phyloP scores from a whole-genome alignment of 2,329 filamentous ascomycete genomes.

The Talaromyces piceae region DNA sequence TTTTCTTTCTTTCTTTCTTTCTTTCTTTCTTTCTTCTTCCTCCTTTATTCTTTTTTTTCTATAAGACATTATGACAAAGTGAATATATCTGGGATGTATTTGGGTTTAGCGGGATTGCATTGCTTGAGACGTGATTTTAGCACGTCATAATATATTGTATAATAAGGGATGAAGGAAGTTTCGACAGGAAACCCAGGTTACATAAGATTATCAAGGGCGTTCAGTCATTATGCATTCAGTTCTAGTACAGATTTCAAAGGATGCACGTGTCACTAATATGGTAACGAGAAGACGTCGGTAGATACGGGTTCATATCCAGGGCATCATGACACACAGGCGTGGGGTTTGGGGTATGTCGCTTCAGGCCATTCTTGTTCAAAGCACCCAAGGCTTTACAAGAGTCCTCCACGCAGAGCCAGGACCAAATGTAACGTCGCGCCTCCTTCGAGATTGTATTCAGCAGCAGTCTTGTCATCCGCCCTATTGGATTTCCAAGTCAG shows the following conservation, averaged over 20 bases:
- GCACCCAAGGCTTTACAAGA: conserved; percentile 8
- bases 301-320: neutral
- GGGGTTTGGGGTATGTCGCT: neutral
- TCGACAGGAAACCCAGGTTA: neutral
- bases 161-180: neutral
- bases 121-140: neutral
- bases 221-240: neutral
- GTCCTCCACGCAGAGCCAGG: conserved; percentile 80
- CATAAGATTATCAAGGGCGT: neutral
- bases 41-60: too few relatives aligned
- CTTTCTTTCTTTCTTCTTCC: too few relatives aligned
- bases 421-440: conserved; percentile 94
- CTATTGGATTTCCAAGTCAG: conserved; percentile 40
- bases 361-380: neutral
- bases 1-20: too few relatives aligned
- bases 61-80: neutral
- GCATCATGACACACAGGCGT: neutral
- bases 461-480: conserved; percentile 89
- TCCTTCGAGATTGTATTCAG: conserved; percentile 82
- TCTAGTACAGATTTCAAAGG: neutral
- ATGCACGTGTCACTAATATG: neutral
- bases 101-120: neutral
- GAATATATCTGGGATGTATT: neutral
- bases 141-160: neutral
- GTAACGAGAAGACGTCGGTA: neutral